Base-by-base conservation (phyloP, 2,329 filamentous ascomycete species). In the Stachybotrys echinatus region DNA sequence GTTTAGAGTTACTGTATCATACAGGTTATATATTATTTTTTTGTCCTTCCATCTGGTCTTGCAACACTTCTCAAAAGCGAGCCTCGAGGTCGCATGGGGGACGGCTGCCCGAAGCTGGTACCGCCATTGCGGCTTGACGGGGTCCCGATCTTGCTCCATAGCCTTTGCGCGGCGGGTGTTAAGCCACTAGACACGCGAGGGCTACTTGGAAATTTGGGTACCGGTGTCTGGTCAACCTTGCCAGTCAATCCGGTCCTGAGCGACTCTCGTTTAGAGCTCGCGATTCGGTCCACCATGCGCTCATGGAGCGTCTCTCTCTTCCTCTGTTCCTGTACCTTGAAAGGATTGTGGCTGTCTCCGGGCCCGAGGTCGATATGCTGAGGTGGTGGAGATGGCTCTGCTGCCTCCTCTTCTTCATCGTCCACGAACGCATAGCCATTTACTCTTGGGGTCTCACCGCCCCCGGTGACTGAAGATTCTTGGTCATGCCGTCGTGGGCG, bases 381-480 rank as follows among this genome's bases (percentile, higher is more conserved):
- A 43, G 64, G 53, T 12, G 60, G 38, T 10, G 42, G 37, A 7
- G 48, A 21, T 5, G 49, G n/a, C 7, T 66, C 60, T 2, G 62
- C 58, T 17, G 73, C 71, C 17, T 76, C 79, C 39, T 80, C 76
- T 45, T 87, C 88, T 50, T 95, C 90, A 34, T 34, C 27, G 58
- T 96, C 91, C 34, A 99, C 92, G 68, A 96, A 97, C 0, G 90
- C 82, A 65, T 96, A 99, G 1, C 94, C 94, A 55, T 95, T 95
- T 1, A 97, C 89, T 2, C 89, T 80, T 0, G 92, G 94, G 0
- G 92, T 97, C 66, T 95, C 91, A 17, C 85, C 87, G 1, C 75
- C 60, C 2, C 53, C 75, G 0, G 59, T 58, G 3, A 76, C 76
- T 6, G 61, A 72, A 0, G 81, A 81, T 56, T 89, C 84, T 12